These are phyloP conservation scores for Paramyrothecium sp. DNA, from an alignment of 2,329 filamentous ascomycete species.

Conservation along the genomic window DNA sequence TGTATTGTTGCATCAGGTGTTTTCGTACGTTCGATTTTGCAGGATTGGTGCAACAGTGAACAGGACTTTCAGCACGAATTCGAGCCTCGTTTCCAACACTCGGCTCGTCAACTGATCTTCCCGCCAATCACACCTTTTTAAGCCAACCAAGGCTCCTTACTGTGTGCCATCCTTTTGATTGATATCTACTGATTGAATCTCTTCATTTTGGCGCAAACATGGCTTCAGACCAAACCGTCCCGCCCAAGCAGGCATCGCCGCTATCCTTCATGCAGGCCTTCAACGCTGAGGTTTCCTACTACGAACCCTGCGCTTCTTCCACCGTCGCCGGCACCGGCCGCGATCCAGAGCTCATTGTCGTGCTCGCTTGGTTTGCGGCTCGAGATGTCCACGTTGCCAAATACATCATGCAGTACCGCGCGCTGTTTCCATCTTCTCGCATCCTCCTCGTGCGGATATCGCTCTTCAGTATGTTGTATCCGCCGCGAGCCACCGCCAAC, in stretches of 20 bases:
- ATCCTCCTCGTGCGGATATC: slow-evolving; percentile 47
- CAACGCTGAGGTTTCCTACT: slow-evolving; percentile 33
- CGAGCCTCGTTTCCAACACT: no score
- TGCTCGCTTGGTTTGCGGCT: slow-evolving; percentile 52
- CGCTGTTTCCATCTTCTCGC: slow-evolving; percentile 39
- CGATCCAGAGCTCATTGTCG: slow-evolving; percentile 44
- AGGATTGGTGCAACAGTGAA: no score
- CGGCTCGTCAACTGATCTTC: no score
- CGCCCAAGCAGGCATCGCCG: slow-evolving; percentile 6
- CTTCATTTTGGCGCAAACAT: background rate
- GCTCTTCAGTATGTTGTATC: slow-evolving; percentile 21
- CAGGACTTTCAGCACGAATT: no score
- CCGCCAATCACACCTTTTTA: no score
- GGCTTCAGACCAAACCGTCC: slow-evolving; percentile 9
- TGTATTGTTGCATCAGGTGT: no score
- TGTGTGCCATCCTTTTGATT: no score
- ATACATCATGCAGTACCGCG: slow-evolving; percentile 45
- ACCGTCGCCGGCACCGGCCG: background rate
- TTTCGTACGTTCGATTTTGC: no score
- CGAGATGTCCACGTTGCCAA: slow-evolving; percentile 49
- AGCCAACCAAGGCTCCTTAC: no score
- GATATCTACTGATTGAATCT: no score
- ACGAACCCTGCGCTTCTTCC: slow-evolving; percentile 21
- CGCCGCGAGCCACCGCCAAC: background rate
- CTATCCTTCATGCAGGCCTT: slow-evolving; percentile 37